Percentiles rank a stretch among this genome's conserved stretches.
These are phyloP conservation scores for Ambrosia hybrid DNA, from an alignment of 140 eudicot genomes.

Conservation along the genomic window DNA sequence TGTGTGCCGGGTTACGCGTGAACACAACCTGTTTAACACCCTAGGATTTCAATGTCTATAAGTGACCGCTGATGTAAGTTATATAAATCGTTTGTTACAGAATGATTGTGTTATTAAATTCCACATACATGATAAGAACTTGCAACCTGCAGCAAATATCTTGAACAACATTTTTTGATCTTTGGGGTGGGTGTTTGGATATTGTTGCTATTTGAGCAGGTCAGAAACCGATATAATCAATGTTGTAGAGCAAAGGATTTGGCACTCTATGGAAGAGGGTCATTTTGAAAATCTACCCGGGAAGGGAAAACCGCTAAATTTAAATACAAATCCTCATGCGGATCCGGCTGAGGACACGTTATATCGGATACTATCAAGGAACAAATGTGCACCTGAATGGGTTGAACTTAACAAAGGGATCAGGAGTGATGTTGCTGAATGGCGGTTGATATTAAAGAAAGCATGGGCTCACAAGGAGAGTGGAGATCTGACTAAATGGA, in stretches of 20 bases:
- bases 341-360: slow-evolving; percentile 93
- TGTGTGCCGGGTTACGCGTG: no score
- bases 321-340: slow-evolving; percentile 73
- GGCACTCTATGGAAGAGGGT: slow-evolving; percentile 93
- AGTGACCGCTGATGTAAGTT: no score
- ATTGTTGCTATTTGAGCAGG: slow-evolving; percentile 30
- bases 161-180: neutral
- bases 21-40: no score
- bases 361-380: slow-evolving; percentile 71
- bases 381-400: slow-evolving; percentile 91
- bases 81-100: no score
- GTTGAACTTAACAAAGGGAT: slow-evolving; percentile 93
- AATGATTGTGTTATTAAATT: no score
- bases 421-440: slow-evolving; percentile 47
- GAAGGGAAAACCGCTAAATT: slow-evolving; percentile 78
- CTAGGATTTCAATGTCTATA: no score
- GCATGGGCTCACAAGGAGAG: slow-evolving; percentile 50
- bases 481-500: slow-evolving; percentile 64
- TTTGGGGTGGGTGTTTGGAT: no score
- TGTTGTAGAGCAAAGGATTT: slow-evolving; percentile 84
- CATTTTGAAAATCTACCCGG: slow-evolving; percentile 88
- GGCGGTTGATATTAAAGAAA: slow-evolving; percentile 63
- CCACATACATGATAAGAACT: no score
- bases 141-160: neutral
- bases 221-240: slow-evolving; percentile 85